These are phyloP conservation scores for Prunus salicina DNA, from an alignment of 306 rosid genomes.

Conservation along the genomic window DNA sequence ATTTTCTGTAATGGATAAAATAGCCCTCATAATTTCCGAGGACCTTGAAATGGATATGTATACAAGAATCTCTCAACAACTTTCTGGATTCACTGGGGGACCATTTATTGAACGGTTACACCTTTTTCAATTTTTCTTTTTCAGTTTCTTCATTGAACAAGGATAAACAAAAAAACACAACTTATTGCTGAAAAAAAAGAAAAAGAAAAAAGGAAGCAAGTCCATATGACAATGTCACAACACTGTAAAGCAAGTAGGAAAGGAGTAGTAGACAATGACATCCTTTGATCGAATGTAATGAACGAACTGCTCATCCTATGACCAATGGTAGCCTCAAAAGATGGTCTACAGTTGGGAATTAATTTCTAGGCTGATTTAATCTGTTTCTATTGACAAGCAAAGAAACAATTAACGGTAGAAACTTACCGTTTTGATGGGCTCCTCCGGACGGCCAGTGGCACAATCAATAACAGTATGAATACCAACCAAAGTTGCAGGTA, in stretches of 20 bases:
- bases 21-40: not conserved
- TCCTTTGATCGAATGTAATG: not conserved
- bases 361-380: not conserved
- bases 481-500: conserved; percentile 94
- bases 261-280: not conserved
- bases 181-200: not conserved
- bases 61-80: not conserved
- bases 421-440: conserved; percentile 76
- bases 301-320: not conserved
- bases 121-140: not conserved
- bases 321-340: not conserved
- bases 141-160: not conserved
- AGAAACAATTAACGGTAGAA: not conserved
- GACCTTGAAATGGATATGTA: not conserved
- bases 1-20: not conserved
- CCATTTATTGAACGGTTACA: not conserved
- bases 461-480: conserved; percentile 86
- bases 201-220: not conserved
- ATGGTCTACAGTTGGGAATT: not conserved
- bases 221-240: not conserved
- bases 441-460: conserved; percentile 97
- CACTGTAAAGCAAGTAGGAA: not conserved
- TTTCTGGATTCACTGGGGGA: not conserved
- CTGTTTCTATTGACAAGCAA: not conserved
- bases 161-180: not conserved